Conservation (phyloP, 179 eudicot species). For the Gypsophila paniculata region DNA sequence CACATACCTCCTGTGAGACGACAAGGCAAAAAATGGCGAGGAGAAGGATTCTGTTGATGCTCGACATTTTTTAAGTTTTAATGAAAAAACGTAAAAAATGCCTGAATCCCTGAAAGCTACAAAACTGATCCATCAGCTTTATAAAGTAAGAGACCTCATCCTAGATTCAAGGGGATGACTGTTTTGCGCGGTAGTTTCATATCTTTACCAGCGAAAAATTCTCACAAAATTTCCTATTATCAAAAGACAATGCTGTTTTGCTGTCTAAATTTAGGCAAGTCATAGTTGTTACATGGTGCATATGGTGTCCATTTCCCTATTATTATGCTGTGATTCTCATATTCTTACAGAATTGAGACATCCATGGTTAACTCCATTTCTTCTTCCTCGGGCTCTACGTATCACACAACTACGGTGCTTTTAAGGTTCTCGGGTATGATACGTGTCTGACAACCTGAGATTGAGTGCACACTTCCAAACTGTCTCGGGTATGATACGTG, state of each 20-base stretch:
- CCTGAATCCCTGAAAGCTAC: constrained; percentile 20
- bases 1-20: constrained; percentile 27
- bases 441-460: no score
- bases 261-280: not conserved
- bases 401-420: no score
- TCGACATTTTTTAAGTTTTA: constrained; percentile 17
- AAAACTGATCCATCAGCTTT: constrained; percentile 1
- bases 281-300: not conserved
- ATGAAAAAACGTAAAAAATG: not conserved
- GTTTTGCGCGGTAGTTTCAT: not conserved
- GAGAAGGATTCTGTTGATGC: constrained; percentile 25
- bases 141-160: not conserved
- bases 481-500: no score
- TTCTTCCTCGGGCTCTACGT: no score
- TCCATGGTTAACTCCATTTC: not conserved
- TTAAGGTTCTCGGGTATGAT: no score
- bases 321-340: constrained; percentile 9
- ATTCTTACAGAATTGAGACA: no score
- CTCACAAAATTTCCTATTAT: not conserved
- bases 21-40: constrained; percentile 28
- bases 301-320: constrained; percentile 9
- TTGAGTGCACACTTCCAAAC: no score
- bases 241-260: constrained; percentile 2
- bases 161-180: constrained; percentile 1
- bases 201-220: constrained; percentile 16